Evolutionary conservation across 1,139 yeast species (phyloP), one percentile per base, ranked within the genome.

Genomic region (Fermentozyma sake): DNA sequence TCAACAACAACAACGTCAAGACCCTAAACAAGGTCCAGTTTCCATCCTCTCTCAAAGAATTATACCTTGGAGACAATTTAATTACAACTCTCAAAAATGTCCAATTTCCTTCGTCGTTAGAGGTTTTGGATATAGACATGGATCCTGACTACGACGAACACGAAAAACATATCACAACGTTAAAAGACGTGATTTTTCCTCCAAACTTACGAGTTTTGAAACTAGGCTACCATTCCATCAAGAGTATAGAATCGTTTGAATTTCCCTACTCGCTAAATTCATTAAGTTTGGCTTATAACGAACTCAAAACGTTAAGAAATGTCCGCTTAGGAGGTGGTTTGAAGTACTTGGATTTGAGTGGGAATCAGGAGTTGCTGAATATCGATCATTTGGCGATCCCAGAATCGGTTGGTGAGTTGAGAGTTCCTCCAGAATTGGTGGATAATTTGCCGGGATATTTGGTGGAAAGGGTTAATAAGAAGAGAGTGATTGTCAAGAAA

Each of bases 61-160:
- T 67, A 15, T 61, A 61, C 33, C 43, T 67, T 27, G 72, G 73
- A 2, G 66, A 64, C 34, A 67, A 67, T 38, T 37, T 61, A 28
- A 55, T 67, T 20, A 67, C 73, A 6, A 65, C 73, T 0, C 47
- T 67, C 27, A 67, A 66, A 32, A 67, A 67, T 39, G 72, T 67
- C 4, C 50, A 46, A 15, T 66, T 67, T 33, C 73, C 73, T 0
- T 32, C 50, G 1, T 41, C 57, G 1, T 45, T 67, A 14, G 63
- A 64, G 35, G 55, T 63, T 4, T 48, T 67, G 27, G 72, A 67
- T 34, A 33, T 67, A 16, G 68, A 63, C 27, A 62, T 62, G 61
- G 68, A 65, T 27, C 71, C 71, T 1, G 59, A 60, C 24, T 38
- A 45, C 11, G 65, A 61, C 23, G 71, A 62, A 10, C 55, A 57